phyloP scores from a whole-genome alignment of 495 filamentous ascomycete species.

The Articulospora tetracladia region DNA sequence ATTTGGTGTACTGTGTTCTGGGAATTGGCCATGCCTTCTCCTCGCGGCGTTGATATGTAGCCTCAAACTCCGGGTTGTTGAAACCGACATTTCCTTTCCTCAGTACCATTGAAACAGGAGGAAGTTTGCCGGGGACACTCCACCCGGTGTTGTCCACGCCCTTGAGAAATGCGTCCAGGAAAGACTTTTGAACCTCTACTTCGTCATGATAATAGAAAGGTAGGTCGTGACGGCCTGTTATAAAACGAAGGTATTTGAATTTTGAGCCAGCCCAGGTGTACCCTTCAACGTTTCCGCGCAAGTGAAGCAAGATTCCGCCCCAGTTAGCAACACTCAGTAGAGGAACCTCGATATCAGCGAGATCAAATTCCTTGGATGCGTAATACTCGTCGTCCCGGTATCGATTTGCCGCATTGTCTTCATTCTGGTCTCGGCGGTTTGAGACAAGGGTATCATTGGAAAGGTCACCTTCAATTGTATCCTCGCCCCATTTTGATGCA shows the following conservation, averaged over 20 bases:
- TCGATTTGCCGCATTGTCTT: constrained; percentile 48
- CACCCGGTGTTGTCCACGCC: constrained; percentile 57
- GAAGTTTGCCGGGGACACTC: constrained; percentile 45
- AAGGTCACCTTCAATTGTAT: constrained; percentile 58
- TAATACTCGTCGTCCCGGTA: constrained; percentile 62
- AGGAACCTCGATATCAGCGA: constrained; percentile 59
- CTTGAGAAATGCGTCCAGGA: constrained; percentile 66
- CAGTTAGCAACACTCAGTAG: constrained; percentile 57
- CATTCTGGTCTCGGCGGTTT: constrained; percentile 55
- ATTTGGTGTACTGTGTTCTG: constrained; percentile 54
- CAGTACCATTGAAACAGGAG: constrained; percentile 53
- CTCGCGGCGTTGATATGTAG: constrained; percentile 40
- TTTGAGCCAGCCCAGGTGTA: constrained; percentile 55
- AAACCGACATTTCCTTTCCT: constrained; percentile 60
- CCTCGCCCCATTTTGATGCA: constrained; percentile 40
- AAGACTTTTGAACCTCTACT: constrained; percentile 59
- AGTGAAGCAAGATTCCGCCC: constrained; percentile 58
- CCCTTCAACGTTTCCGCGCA: constrained; percentile 63
- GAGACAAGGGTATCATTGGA: constrained; percentile 43
- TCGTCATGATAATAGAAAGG: constrained; percentile 67
- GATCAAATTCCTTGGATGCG: constrained; percentile 53
- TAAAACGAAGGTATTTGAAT: constrained; percentile 62
- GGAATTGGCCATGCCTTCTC: constrained; percentile 64
- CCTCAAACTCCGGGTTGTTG: constrained; percentile 56
- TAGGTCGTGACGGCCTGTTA: constrained; percentile 65